phyloP scores from a whole-genome alignment of 768 basidiomycete species.

The Ramaria rubella region DNA sequence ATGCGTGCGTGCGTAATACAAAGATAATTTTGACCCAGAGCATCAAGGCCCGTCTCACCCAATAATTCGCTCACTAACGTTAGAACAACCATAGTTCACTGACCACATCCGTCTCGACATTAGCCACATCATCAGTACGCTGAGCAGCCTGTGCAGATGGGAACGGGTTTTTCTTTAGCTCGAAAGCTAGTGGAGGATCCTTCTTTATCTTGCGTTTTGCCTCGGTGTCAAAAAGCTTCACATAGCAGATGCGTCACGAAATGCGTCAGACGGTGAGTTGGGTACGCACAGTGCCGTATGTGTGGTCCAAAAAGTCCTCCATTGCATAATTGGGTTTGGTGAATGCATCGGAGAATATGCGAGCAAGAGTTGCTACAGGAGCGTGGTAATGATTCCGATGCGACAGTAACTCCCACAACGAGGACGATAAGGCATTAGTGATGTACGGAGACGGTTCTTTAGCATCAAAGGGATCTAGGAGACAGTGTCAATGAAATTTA shows the following conservation, averaged over 20 bases:
- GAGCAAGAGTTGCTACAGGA: slow-evolving; percentile 78
- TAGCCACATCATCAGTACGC: slow-evolving; percentile 5
- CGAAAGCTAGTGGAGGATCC: slow-evolving; percentile 50
- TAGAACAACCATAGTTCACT: slow-evolving; percentile 43
- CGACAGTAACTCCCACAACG: slow-evolving; percentile 86
- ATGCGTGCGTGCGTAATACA: background rate
- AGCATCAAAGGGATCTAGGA: slow-evolving; percentile 61
- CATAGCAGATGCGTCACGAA: slow-evolving; percentile 8
- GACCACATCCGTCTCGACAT: slow-evolving; percentile 31
- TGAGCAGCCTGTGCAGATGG: slow-evolving; percentile 28
- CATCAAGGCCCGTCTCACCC: background rate
- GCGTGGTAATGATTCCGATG: slow-evolving; percentile 80
- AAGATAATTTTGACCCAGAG: too few species aligned
- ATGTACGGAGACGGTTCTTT: slow-evolving; percentile 65
- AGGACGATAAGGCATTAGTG: slow-evolving; percentile 78
- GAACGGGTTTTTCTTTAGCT: slow-evolving; percentile 18
- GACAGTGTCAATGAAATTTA: background rate
- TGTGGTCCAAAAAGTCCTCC: slow-evolving; percentile 97
- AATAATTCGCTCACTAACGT: background rate
- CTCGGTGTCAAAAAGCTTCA: slow-evolving; percentile 86
- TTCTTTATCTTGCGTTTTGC: slow-evolving; percentile 70
- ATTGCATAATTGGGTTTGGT: slow-evolving; percentile 84
- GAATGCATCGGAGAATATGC: slow-evolving; percentile 85
- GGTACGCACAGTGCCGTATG: slow-evolving; percentile 66
- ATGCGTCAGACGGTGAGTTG: background rate